Conservation (phyloP, 2,329 filamentous ascomycete species). For the Penicillium sp. region DNA sequence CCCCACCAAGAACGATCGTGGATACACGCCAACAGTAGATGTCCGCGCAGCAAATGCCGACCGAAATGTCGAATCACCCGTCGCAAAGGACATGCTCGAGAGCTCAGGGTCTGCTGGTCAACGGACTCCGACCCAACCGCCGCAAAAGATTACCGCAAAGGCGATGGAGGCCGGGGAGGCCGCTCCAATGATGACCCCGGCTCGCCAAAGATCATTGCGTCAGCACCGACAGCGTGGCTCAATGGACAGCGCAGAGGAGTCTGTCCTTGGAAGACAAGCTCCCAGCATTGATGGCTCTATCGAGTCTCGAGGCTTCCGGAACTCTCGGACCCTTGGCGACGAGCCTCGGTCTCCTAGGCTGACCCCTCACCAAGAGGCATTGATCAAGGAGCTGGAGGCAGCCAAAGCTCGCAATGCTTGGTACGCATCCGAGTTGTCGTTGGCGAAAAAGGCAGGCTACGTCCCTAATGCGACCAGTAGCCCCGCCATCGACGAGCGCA, state of each 20-base stretch:
- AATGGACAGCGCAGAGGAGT: slow-evolving; percentile 68
- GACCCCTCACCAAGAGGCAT: slow-evolving; percentile 56
- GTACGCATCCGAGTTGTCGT: slow-evolving; percentile 92
- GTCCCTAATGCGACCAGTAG: slow-evolving; percentile 68
- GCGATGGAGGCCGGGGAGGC: slow-evolving; percentile 51
- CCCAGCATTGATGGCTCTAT: slow-evolving; percentile 43
- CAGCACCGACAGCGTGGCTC: slow-evolving; percentile 64
- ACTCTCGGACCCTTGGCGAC: slow-evolving; percentile 43
- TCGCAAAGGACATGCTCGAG: slow-evolving; percentile 47
- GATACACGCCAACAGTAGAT: slow-evolving; percentile 45
- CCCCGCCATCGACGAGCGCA: slow-evolving; percentile 73
- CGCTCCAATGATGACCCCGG: slow-evolving; percentile 46
- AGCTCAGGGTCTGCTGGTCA: slow-evolving; percentile 57
- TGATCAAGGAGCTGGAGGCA: slow-evolving; percentile 84
- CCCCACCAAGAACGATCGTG: slow-evolving; percentile 52
- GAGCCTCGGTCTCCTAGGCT: slow-evolving; percentile 49
- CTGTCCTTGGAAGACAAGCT: slow-evolving; percentile 45
- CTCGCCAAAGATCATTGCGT: slow-evolving; percentile 55
- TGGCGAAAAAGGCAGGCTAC: slow-evolving; percentile 90
- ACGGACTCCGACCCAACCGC: slow-evolving; percentile 62
- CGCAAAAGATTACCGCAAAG: slow-evolving; percentile 43
- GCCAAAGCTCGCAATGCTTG: slow-evolving; percentile 88
- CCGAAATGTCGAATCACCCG: slow-evolving; percentile 51
- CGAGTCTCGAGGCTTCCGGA: slow-evolving; percentile 41
- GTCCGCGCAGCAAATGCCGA: slow-evolving; percentile 48